Base-by-base conservation (phyloP, 2,329 filamentous ascomycete species). In the Ascochyta fabae region DNA sequence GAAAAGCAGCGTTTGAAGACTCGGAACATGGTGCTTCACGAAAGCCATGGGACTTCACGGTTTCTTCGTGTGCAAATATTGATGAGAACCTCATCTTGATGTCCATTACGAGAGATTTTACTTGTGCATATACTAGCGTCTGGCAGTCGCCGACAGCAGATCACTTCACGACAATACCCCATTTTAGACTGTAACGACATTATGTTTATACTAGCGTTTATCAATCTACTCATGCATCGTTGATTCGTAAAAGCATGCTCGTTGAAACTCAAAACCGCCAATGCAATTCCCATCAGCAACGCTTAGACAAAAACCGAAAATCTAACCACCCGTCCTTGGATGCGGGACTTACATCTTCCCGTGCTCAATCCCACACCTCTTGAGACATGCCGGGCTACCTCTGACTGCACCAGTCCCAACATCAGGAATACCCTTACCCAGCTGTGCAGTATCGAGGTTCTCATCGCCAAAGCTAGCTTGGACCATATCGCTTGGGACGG, bases 331-430 rank as follows among this genome's bases (percentile, higher is more conserved):
- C 8, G 22, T 10, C 8, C 16, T 13, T 23, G 6, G 2, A 7
- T 8, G 6, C 34, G 8, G 9, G 40, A 12, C 24, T 19, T 40
- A 56, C 26, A 29, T 24, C 35, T 48, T 56, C 24, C 53, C 53
- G 13, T 56, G 47, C 38, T 51, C 47, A 16, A 67, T 67, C 15
- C 64, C 64, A 53, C 77, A 80, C 46, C 66, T 64, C 47, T 67
- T 68, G 59, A 76, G 54, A 53, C 79, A 81, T 58, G 73, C 75
- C 3, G 64, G 66, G 29, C 73, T 75, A 2, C 79, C 79, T 46
- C 70, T 71, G 34, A 76, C 76, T 31, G 73, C 73, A 3, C 79
- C 79, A 0, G 78, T 79, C 4, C 79, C 79, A 3, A 79, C 68
- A 0, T 65, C 59, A 7, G 75, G 71, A 40, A 81, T 75, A 3